Evolutionary conservation across 495 filamentous ascomycete genomes (phyloP).

Genomic region (Sphaerosporella brunnea): DNA sequence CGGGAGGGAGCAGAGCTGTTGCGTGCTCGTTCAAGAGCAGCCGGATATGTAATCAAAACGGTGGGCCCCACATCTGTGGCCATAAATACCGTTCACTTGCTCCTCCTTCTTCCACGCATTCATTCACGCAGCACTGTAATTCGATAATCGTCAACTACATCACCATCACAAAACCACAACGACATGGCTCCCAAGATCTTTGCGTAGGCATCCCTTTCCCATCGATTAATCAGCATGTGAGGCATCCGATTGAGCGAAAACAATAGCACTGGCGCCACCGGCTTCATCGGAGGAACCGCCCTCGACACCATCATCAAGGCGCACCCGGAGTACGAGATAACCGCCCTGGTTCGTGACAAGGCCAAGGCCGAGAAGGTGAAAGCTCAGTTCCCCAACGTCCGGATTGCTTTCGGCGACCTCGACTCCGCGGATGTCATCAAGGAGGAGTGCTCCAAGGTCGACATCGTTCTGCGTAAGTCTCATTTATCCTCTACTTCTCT

Average conservation of each 20-base stretch:
- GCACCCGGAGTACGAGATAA: slow-evolving; percentile 32
- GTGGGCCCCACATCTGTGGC: too few relatives aligned
- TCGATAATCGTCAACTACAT: too few relatives aligned
- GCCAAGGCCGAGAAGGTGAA: slow-evolving; percentile 14
- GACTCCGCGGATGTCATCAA: slow-evolving; percentile 36
- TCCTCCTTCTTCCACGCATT: neutral
- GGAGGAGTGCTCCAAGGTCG: slow-evolving; percentile 36
- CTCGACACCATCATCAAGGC: slow-evolving; percentile 28
- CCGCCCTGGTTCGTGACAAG: slow-evolving; percentile 31
- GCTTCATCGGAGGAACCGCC: slow-evolving; percentile 37
- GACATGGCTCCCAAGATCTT: slow-evolving; percentile 23
- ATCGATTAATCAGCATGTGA: neutral
- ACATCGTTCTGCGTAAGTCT: slow-evolving; percentile 40
- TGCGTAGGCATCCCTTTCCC: slow-evolving; percentile 9
- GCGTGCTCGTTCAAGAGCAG: too few relatives aligned
- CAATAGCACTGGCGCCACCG: slow-evolving; percentile 31
- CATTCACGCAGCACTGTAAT: too few relatives aligned
- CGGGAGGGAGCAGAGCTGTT: too few relatives aligned
- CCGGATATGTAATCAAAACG: too few relatives aligned
- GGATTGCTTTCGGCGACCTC: slow-evolving; percentile 37
- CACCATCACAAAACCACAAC: slow-evolving; percentile 1
- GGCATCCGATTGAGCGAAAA: neutral
- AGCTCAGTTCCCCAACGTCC: slow-evolving; percentile 32
- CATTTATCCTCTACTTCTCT: neutral
- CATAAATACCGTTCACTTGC: neutral